Conservation (phyloP, 2,329 filamentous ascomycete species). For the Ascochyta rabiei region DNA sequence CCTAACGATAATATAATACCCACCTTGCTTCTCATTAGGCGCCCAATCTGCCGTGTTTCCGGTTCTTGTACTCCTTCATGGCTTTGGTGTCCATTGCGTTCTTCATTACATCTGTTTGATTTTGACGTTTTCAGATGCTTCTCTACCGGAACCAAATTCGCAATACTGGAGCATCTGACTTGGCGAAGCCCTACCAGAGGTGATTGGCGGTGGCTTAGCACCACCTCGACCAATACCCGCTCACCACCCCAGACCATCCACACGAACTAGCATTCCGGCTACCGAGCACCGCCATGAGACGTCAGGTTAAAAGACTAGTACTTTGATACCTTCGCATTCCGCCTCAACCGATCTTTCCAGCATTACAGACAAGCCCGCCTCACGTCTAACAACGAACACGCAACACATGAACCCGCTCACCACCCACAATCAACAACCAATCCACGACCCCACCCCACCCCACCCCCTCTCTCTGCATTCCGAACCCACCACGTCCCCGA, state of each 20-base stretch:
- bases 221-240: neutral
- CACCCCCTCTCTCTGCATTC: no score
- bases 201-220: neutral
- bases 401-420: no score
- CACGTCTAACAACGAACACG: no score
- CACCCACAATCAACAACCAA: no score
- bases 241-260: neutral
- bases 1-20: conserved; percentile 6
- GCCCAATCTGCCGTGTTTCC: neutral
- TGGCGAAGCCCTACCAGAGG: neutral
- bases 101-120: neutral
- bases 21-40: neutral
- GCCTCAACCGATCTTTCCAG: neutral
- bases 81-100: neutral
- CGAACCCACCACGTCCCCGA: no score
- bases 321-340: neutral
- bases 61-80: neutral
- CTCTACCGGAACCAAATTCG: neutral
- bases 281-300: neutral
- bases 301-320: neutral
- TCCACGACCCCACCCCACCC: no score
- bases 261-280: neutral
- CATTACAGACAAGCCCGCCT: no score
- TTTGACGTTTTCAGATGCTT: neutral
- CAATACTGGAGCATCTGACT: neutral